Percentiles rank a stretch among this genome's conserved stretches.
phyloP scores from a whole-genome alignment of 179 eudicot species.

The Spinacia oleracea region DNA sequence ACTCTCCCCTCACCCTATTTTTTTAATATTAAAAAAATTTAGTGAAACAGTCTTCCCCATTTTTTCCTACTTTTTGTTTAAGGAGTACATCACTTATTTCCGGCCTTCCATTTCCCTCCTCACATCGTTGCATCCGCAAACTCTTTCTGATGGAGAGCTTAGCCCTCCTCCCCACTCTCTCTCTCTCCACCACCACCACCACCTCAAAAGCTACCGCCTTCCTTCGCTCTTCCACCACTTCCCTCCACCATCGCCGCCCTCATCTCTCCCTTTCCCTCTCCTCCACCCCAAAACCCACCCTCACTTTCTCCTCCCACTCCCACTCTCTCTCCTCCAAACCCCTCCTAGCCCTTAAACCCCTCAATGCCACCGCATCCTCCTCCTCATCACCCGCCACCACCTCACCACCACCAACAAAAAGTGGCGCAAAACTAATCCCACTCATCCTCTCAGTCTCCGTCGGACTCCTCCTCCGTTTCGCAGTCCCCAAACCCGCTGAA shows the following conservation, averaged over 20 bases:
- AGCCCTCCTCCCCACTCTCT: conserved; percentile 29
- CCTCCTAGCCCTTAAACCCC: conserved; percentile 25
- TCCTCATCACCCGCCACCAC: neutral
- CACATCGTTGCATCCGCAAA: conserved; percentile 27
- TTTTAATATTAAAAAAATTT: neutral
- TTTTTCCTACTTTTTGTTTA: neutral
- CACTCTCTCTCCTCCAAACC: conserved; percentile 15
- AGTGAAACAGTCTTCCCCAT: neutral
- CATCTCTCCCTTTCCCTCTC: conserved; percentile 7
- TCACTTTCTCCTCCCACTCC: neutral
- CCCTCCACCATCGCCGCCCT: conserved; percentile 7
- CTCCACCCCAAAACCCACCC: neutral
- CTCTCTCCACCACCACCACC: conserved; percentile 13
- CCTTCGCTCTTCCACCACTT: conserved; percentile 1
- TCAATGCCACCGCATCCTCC: conserved; percentile 21
- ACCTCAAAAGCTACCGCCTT: conserved; percentile 5
- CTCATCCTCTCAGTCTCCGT: conserved; percentile 36
- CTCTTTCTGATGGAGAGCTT: conserved; percentile 35
- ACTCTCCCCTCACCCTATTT: no score
- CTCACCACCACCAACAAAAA: neutral
- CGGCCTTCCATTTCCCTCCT: neutral
- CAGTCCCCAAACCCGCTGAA: conserved; percentile 44
- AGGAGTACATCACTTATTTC: no score
- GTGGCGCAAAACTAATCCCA: conserved; percentile 36
- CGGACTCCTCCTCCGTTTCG: conserved; percentile 43